Evolutionary conservation across 352 stramenopile species (phyloP), one percentile per base, ranked within the genome.

Genomic region (Phytophthora rubi): DNA sequence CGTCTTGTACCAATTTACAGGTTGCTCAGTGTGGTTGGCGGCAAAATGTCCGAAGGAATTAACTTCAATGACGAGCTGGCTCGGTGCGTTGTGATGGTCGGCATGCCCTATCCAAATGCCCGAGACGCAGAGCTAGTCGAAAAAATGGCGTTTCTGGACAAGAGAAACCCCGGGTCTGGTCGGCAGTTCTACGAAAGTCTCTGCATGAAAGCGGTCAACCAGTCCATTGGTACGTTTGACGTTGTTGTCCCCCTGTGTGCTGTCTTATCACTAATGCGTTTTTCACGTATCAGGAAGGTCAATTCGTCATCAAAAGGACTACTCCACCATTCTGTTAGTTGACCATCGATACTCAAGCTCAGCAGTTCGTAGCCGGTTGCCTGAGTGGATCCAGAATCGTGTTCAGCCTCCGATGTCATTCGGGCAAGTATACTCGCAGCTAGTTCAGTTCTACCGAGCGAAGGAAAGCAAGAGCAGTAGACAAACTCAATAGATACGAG

Each of bases 41-140:
- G 97, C 0, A 99, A 99, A 81, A 98, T 99, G 86, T 99, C 94
- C 3, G 98, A 99, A 88, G 98, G 98, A 28, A 99, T 99, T 80
- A 99, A 99, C 72, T 99, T 99, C 77, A 98, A 89, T 63, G 95
- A 99, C 71, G 97, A 99, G 7, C 88, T 99, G 59, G 98, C 97
- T 26, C 80, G 91, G 7, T 98, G 96, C 69, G 96, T 99, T 28
- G 88, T 99, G 13, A 99, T 99, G 80, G 97, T 99, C 30, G 98
- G 98, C 0, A 83, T 99, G 44, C 98, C 98, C 6, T 99, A 99
- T 80, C 93, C 98, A 48, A 99, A 99, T 71, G 92, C 97, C 53
- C 87, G 88, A 21, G 98, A 99, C 79, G 84, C 94, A 2, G 94
- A 99, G 51, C 78, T 99, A 12, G 85, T 97, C 44, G 97, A 99